Percentiles rank a stretch among this genome's conserved stretches.
phyloP scores from a whole-genome alignment of 805 yeast species.

The Geotrichum ghanense region DNA sequence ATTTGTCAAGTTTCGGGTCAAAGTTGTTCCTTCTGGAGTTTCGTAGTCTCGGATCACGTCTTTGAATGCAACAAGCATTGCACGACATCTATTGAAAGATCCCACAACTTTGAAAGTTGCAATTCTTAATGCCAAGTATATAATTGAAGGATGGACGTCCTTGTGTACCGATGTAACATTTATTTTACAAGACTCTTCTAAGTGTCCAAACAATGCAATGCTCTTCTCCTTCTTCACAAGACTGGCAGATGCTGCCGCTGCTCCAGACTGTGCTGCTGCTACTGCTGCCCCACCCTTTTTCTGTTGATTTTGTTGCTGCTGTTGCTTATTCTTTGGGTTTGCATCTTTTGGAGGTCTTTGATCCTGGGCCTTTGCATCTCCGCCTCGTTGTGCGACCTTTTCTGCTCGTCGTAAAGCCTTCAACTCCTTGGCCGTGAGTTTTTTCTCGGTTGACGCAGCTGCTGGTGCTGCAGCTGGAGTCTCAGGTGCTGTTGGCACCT shows the following conservation, averaged over 20 bases:
- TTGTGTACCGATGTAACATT: slow-evolving; percentile 42
- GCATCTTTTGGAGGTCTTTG: slow-evolving; percentile 45
- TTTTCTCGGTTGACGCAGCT: slow-evolving; percentile 1
- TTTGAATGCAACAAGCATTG: slow-evolving; percentile 78
- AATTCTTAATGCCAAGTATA: slow-evolving; percentile 65
- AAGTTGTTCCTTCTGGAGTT: slow-evolving; percentile 77
- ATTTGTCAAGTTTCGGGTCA: slow-evolving; percentile 78
- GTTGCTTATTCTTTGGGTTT: slow-evolving; percentile 28
- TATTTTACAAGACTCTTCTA: slow-evolving; percentile 24
- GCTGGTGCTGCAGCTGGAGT: slow-evolving; percentile 1
- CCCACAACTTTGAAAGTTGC: slow-evolving; percentile 85
- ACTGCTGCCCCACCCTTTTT: slow-evolving; percentile 31
- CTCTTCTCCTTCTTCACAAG: slow-evolving; percentile 13
- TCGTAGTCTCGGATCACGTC: slow-evolving; percentile 65
- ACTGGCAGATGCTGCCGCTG: slow-evolving; percentile 1
- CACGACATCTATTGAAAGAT: slow-evolving; percentile 71
- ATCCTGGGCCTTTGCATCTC: background rate
- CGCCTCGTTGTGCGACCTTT: slow-evolving; percentile 76
- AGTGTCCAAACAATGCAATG: slow-evolving; percentile 28
- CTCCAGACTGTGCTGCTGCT: slow-evolving; percentile 4
- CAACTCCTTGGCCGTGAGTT: slow-evolving; percentile 63
- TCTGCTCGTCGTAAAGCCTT: slow-evolving; percentile 82
- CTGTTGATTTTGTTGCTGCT: slow-evolving; percentile 36
- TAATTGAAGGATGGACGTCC: slow-evolving; percentile 77
- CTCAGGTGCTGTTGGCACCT: no score